phyloP scores from a whole-genome alignment of 768 basidiomycete genomes.

The Suillus plorans region DNA sequence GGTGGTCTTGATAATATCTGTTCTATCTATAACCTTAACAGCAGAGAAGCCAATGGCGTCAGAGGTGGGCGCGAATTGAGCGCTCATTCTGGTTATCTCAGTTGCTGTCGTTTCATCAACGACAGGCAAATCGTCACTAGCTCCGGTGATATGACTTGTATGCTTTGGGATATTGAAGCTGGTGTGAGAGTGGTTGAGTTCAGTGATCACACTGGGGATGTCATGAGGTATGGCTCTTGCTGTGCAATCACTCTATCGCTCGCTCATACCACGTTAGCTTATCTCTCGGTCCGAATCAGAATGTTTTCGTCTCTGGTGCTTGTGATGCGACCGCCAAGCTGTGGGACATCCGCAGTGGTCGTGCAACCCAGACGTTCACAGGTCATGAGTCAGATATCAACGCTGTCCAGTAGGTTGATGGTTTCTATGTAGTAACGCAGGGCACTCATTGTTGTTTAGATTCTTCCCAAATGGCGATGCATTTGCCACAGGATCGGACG shows the following conservation, averaged over 20 bases:
- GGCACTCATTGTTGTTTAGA: constrained; percentile 40
- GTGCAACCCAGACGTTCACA: constrained; percentile 97
- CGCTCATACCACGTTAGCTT: constrained; percentile 51
- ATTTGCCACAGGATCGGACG: constrained; percentile 97
- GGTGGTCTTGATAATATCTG: constrained; percentile 99
- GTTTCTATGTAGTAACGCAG: constrained; percentile 6
- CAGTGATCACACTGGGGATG: constrained; percentile 98
- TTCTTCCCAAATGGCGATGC: constrained; percentile 99
- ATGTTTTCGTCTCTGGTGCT: constrained; percentile 97
- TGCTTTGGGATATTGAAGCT: constrained; percentile 99
- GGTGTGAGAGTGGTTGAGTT: constrained; percentile 98
- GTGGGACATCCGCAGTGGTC: constrained; percentile 98
- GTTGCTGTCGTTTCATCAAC: constrained; percentile 98
- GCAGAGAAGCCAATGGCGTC: constrained; percentile 67
- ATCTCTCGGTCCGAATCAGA: constrained; percentile 92
- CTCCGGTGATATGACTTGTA: constrained; percentile 99
- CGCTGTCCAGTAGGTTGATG: constrained; percentile 83
- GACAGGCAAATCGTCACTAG: constrained; percentile 98
- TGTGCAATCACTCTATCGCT: constrained; percentile 10
- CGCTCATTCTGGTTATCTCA: constrained; percentile 97
- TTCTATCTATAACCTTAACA: constrained; percentile 94
- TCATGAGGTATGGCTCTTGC: constrained; percentile 78
- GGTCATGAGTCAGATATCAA: constrained; percentile 99
- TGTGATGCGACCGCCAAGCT: constrained; percentile 98
- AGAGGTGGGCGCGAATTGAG: constrained; percentile 93